Conservation (phyloP, 148 eudicot genomes). For the Amaranthus cruentus region DNA sequence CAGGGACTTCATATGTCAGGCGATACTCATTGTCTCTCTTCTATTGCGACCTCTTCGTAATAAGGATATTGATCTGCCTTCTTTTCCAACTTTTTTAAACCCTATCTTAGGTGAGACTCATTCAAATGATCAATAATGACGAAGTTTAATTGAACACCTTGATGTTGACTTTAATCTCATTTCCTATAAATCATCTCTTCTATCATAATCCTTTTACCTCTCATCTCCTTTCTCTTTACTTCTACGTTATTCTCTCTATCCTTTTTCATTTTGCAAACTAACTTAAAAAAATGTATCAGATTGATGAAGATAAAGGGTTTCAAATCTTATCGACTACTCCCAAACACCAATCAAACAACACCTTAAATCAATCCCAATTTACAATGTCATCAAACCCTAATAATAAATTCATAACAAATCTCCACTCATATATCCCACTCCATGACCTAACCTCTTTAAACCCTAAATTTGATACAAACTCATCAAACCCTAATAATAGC, state of each 20-base stretch:
- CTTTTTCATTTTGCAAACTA: neutral
- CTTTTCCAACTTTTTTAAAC: no score
- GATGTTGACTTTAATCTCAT: constrained; percentile 16
- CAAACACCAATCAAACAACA: constrained; percentile 4
- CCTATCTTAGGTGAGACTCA: no score
- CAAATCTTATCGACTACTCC: constrained; percentile 3
- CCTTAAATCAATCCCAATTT: constrained; percentile 14
- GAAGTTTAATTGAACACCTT: neutral
- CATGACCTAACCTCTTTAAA: constrained; percentile 28
- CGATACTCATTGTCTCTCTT: no score
- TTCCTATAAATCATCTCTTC: constrained; percentile 18
- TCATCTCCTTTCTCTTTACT: neutral
- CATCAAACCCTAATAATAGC: constrained; percentile 15
- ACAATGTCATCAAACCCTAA: constrained; percentile 14
- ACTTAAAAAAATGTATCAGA: constrained; percentile 17
- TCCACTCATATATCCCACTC: constrained; percentile 17
- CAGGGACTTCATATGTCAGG: no score
- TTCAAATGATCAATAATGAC: no score
- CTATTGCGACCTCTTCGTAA: no score
- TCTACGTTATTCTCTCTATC: neutral
- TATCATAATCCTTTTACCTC: no score
- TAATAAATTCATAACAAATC: constrained; percentile 22
- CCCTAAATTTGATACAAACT: constrained; percentile 20
- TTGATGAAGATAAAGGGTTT: constrained; percentile 10
- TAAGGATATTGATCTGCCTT: no score